Evolutionary conservation across 1,284 basidiomycete species (phyloP), one percentile per base, ranked within the genome.

Genomic region (Moniliella sp.): DNA sequence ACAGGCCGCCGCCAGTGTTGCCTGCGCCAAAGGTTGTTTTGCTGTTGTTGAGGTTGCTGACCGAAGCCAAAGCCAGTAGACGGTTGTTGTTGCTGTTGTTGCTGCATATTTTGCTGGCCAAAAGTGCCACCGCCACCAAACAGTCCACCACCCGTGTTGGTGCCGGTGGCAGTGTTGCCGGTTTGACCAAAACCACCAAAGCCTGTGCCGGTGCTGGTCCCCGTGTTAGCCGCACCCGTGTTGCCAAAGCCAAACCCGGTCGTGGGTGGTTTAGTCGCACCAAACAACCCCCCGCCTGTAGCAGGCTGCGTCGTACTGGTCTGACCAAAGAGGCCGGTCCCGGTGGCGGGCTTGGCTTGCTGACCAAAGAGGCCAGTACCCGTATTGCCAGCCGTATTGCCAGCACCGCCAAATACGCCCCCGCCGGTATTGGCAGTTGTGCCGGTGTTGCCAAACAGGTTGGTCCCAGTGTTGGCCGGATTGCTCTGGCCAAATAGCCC

Each of bases 391-490:
- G 43, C 59, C 51, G 30, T 37, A 33, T 29, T 61, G 48, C 19
- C 50, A 46, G 2, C 62, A 61, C 32, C 64, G 64, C 10, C 57
- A 41, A 21, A 56, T 49, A 9, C 46, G 45, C 4, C 46, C 34
- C 30, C 35, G 33, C 8, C 30, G 27, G 14, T 34, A 31, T 18
- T 48, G 44, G 34, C 45, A 43, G 36, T 43, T 44, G 32, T 49
- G 37, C 13, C 30, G 39, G 14, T 37, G 34, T 31, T 46, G 44
- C 50, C 45, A 25, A 47, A 49, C 18, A 51, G 43, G 25, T 43
- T 40, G 10, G 62, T 46, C 15, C 43, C 46, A 30, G 55, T 58
- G 57, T n/a, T 31, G 30, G 8, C 9, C 28, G 37, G 40, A 13
- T n/a, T n/a, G n/a, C n/a, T n/a, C 10, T 40, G 40, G 18, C 41